These are phyloP conservation scores for Xylariaceae sp. DNA, from an alignment of 2,329 filamentous ascomycete genomes.

Conservation along the genomic window DNA sequence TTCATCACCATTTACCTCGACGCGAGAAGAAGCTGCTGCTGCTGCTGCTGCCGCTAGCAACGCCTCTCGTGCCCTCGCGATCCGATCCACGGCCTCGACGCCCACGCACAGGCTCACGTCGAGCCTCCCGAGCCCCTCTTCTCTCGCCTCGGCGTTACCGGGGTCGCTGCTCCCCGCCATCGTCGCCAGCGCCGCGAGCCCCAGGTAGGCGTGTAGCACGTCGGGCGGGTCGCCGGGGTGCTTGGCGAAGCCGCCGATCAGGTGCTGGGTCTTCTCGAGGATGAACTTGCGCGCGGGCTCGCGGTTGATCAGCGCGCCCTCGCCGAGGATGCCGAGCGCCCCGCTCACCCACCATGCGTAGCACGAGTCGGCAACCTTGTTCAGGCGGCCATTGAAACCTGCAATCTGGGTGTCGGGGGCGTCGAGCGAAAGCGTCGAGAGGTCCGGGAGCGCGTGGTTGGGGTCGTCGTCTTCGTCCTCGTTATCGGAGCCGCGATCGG, in stretches of 20 bases:
- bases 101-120: conserved; percentile 80
- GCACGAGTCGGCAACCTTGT: conserved; percentile 93
- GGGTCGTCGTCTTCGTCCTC: conserved; percentile 47
- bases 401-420: conserved; percentile 32
- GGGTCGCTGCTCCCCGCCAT: conserved; percentile 53
- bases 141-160: conserved; percentile 42
- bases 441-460: conserved; percentile 35
- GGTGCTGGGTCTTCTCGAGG: conserved; percentile 82
- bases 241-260: conserved; percentile 83
- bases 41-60: not conserved
- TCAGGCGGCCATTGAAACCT: conserved; percentile 87
- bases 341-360: conserved; percentile 92
- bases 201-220: conserved; percentile 88
- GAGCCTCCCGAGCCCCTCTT: conserved; percentile 68
- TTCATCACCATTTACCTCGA: conserved; percentile 10
- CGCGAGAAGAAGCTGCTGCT: not conserved
- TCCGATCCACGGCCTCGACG: conserved; percentile 54
- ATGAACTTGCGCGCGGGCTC: conserved; percentile 74
- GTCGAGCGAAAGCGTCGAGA: conserved; percentile 38
- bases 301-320: conserved; percentile 59
- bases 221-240: conserved; percentile 68
- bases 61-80: conserved; percentile 48
- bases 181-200: conserved; percentile 76
- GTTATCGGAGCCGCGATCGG: conserved; percentile 38
- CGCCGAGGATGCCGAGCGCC: conserved; percentile 64